Evolutionary conservation across 2,329 filamentous ascomycete species (phyloP), one percentile per base, ranked within the genome.

Genomic region (Rhynchosporium agropyri): DNA sequence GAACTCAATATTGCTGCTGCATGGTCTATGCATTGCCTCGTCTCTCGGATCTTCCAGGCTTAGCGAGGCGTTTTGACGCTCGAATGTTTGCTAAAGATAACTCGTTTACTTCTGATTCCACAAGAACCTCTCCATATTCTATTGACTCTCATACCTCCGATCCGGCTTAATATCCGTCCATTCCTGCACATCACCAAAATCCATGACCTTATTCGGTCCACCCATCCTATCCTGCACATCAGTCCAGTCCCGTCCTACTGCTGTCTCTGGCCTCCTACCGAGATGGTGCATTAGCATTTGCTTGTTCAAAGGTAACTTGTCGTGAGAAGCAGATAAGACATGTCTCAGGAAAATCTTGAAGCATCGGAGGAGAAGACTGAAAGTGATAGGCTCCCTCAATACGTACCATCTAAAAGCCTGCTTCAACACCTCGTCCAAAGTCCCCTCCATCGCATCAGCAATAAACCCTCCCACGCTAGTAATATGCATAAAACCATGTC

Each of bases 401-500:
- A 20, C 20, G 20, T 20, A 20, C 20, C 83, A 84, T 56, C 79
- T 73, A 65, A 82, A 79, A 10, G 77, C 76, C 13, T 75, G 69
- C 61, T 74, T 75, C 64, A 83, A 68, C 54, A 76, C 75, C 7
- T 69, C 70, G 46, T 82, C 79, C 45, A 83, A 63, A 7, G 68
- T 75, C 0, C 75, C 78, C 62, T 83, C 79, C 46, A 84, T 58
- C 4, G 76, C 76, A 70, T 84, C 81, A 1, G 73, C 77, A 29
- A 84, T 80, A 28, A 82, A 78, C 4, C 76, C 73, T 0, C 83
- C 83, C 48, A 84, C 78, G 3, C 77, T 76, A 2, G 81, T 80
- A 68, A 82, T 80, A 45, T 81, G 65, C 68, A 81, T 83, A 65
- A 82, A 84, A 2, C 79, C 81, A 67, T 84, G 80, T 0, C 81